Evolutionary conservation across 1,284 basidiomycete genomes (phyloP).

Genomic region (Microbotryum saponariae): DNA sequence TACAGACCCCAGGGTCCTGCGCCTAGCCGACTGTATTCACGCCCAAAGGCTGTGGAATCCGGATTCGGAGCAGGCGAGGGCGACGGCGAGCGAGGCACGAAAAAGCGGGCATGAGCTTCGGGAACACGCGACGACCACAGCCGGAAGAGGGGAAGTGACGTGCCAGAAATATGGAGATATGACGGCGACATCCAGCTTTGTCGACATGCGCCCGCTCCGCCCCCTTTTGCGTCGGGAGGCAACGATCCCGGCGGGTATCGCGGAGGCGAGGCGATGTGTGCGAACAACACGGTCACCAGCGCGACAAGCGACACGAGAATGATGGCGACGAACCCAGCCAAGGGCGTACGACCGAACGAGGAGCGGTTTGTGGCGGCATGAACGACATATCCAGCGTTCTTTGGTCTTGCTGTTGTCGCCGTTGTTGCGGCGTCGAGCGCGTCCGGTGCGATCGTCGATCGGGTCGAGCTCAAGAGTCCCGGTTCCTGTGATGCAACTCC

Average conservation of each 20-base stretch:
- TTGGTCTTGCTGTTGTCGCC: too few relatives aligned
- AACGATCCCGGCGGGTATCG: constrained; percentile 21
- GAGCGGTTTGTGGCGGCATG: too few relatives aligned
- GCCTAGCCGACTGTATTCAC: constrained; percentile 24
- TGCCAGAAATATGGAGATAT: constrained; percentile 57
- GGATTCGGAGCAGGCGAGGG: too few relatives aligned
- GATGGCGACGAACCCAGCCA: neutral
- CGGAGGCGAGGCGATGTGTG: constrained; percentile 11
- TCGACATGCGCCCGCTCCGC: constrained; percentile 53
- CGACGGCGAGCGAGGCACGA: too few relatives aligned
- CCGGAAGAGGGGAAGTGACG: constrained; percentile 39
- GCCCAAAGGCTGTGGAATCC: constrained; percentile 8
- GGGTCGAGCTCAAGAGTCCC: too few relatives aligned
- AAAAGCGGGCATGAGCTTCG: too few relatives aligned
- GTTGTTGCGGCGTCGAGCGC: too few relatives aligned
- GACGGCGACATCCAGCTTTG: constrained; percentile 98
- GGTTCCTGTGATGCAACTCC: too few relatives aligned
- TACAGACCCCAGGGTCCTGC: constrained; percentile 48
- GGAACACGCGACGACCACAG: too few relatives aligned
- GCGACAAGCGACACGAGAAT: neutral
- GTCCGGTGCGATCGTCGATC: too few relatives aligned
- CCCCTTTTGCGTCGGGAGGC: constrained; percentile 19
- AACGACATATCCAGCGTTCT: too few relatives aligned
- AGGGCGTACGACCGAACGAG: constrained; percentile 1
- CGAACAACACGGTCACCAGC: neutral